A percentile compares a stretch with the other conserved stretches of the same genome.
phyloP scores from a whole-genome alignment of 805 yeast genomes.

The Kodamaea jinghongensis region DNA sequence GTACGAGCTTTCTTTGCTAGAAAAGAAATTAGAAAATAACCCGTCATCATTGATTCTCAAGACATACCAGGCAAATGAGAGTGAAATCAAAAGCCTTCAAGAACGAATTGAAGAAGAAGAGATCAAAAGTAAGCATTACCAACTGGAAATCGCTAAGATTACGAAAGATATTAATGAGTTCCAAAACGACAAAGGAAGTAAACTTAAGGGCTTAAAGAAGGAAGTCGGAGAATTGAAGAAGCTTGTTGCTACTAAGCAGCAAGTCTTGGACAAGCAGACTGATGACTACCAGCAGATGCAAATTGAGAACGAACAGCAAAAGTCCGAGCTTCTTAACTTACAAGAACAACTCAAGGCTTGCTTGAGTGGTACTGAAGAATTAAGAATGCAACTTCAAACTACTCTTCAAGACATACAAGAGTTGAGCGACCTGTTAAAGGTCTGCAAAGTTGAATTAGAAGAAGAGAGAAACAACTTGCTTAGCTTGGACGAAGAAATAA shows the following conservation, averaged over 20 bases:
- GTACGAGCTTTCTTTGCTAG: slow-evolving; percentile 58
- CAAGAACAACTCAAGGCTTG: slow-evolving; percentile 36
- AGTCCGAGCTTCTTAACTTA: slow-evolving; percentile 50
- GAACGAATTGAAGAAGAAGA: slow-evolving; percentile 36
- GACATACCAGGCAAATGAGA: slow-evolving; percentile 44
- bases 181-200: slow-evolving; percentile 72
- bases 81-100: slow-evolving; percentile 45
- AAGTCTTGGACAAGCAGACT: slow-evolving; percentile 43
- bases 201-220: slow-evolving; percentile 59
- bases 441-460: slow-evolving; percentile 36
- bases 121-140: slow-evolving; percentile 26
- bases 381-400: slow-evolving; percentile 15
- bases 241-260: slow-evolving; percentile 39
- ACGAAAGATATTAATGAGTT: slow-evolving; percentile 83
- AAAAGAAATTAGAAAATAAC: slow-evolving; percentile 53
- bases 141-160: slow-evolving; percentile 48
- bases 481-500: slow-evolving; percentile 75
- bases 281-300: slow-evolving; percentile 60
- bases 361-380: slow-evolving; percentile 16
- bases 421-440: slow-evolving; percentile 17
- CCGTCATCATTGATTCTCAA: slow-evolving; percentile 55
- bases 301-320: slow-evolving; percentile 67
- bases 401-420: slow-evolving; percentile 16
- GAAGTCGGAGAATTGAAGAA: slow-evolving; percentile 44
- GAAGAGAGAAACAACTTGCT: slow-evolving; percentile 57